These are phyloP conservation scores for Phytopythium aichiense DNA, from an alignment of 352 stramenopile genomes.

Conservation along the genomic window DNA sequence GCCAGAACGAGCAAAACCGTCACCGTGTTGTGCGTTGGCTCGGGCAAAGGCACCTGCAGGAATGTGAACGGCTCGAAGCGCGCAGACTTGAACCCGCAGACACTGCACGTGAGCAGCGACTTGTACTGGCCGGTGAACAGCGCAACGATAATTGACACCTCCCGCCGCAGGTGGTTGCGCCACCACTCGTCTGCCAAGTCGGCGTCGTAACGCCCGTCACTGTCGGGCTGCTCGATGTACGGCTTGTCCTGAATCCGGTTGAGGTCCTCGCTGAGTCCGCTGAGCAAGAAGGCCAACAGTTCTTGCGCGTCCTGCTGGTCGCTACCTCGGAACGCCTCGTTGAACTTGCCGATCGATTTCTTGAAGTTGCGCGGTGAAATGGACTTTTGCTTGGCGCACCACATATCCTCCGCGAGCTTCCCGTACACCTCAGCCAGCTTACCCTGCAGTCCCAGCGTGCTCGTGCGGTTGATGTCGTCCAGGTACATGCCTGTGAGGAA, in stretches of 20 bases:
- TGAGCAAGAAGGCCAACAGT: conserved; percentile 94
- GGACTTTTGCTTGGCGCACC: conserved; percentile 92
- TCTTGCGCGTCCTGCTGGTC: conserved; percentile 99
- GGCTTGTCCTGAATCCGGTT: conserved; percentile 96
- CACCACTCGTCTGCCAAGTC: conserved; percentile 99
- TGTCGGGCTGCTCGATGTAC: conserved; percentile 98
- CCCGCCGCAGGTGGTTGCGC: conserved; percentile 96
- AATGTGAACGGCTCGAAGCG: conserved; percentile 94
- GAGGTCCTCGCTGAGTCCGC: conserved; percentile 97
- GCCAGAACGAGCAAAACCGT: conserved; percentile 77
- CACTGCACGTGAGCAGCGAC: conserved; percentile 93
- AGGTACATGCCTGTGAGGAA: conserved; percentile 93
- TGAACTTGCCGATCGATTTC: conserved; percentile 92
- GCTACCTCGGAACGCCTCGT: conserved; percentile 95
- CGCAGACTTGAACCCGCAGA: conserved; percentile 93
- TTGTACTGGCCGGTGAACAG: conserved; percentile 99
- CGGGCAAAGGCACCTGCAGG: conserved; percentile 80
- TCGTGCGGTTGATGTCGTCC: conserved; percentile 95
- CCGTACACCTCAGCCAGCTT: conserved; percentile 94
- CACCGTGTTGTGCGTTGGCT: conserved; percentile 82
- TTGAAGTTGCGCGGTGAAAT: conserved; percentile 93
- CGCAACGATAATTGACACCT: conserved; percentile 99
- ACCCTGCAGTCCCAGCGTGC: conserved; percentile 94
- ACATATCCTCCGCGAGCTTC: conserved; percentile 95
- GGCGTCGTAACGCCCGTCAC: conserved; percentile 95